phyloP scores from a whole-genome alignment of 768 basidiomycete genomes.

The Auriscalpium microsporum region DNA sequence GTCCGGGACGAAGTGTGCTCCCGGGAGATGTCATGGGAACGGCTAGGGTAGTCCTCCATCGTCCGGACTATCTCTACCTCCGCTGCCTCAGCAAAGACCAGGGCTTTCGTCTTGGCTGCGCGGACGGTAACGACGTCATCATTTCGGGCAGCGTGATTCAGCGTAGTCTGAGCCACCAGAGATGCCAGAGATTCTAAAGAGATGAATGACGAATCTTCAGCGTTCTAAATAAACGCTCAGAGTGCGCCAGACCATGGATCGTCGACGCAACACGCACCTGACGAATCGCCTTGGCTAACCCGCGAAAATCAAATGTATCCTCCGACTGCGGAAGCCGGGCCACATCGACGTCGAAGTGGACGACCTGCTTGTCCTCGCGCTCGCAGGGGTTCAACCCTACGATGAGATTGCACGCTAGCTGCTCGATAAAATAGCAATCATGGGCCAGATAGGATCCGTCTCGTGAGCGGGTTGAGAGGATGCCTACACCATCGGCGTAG shows the following conservation, averaged over 20 bases:
- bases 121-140: conserved; percentile 37
- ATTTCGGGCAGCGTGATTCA: conserved; percentile 23
- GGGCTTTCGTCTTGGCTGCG: conserved; percentile 64
- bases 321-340: conserved; percentile 8
- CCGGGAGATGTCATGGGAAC: not conserved
- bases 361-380: conserved; percentile 51
- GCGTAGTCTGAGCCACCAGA: conserved; percentile 38
- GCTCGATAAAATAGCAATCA: conserved; percentile 23
- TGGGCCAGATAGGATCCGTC: conserved; percentile 8
- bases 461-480: conserved; percentile 29
- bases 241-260: not conserved
- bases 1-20: not conserved
- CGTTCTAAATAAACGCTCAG: conserved; percentile 29
- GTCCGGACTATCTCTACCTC: conserved; percentile 52
- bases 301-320: conserved; percentile 31
- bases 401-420: conserved; percentile 44
- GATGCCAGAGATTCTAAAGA: conserved; percentile 70
- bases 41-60: conserved; percentile 26
- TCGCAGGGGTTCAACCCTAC: conserved; percentile 67
- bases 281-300: conserved; percentile 28
- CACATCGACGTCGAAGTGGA: conserved; percentile 44
- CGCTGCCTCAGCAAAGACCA: conserved; percentile 58
- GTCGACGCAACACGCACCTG: conserved; percentile 25
- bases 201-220: conserved; percentile 39
- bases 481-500: conserved; percentile 36